These are phyloP conservation scores for Lolium rigidum DNA, from an alignment of 176 grass and related monocot species.

Conservation along the genomic window DNA sequence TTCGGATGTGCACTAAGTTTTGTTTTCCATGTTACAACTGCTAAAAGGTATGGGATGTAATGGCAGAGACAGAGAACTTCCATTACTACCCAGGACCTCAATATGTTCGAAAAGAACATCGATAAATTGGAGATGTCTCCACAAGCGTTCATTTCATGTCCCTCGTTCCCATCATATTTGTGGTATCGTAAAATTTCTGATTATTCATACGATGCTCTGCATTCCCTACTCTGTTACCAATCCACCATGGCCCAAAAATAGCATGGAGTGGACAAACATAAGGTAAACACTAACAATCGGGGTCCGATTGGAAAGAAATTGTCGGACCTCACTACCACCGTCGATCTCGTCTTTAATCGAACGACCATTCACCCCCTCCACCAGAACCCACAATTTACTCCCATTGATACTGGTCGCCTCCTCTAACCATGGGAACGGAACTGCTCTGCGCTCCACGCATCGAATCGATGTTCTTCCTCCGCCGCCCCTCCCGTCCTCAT, in stretches of 20 bases:
- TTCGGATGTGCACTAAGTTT: background rate
- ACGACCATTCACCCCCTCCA: too few relatives aligned
- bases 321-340: too few relatives aligned
- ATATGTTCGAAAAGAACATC: conserved; percentile 34
- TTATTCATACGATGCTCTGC: background rate
- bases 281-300: too few relatives aligned
- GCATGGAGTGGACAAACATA: background rate
- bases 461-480: too few relatives aligned
- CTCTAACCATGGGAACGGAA: too few relatives aligned
- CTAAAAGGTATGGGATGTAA: background rate
- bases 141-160: background rate
- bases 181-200: background rate
- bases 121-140: conserved; percentile 53
- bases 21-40: background rate
- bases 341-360: too few relatives aligned
- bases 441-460: too few relatives aligned
- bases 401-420: too few relatives aligned
- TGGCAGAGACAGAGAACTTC: background rate
- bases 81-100: background rate
- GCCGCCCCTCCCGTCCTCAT: too few relatives aligned
- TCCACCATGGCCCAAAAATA: background rate
- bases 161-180: background rate
- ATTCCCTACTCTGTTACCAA: background rate
- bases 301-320: too few relatives aligned
- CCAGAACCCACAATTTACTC: too few relatives aligned